Conservation (phyloP, 106 monocot species). For the Cymbidium sinense region DNA sequence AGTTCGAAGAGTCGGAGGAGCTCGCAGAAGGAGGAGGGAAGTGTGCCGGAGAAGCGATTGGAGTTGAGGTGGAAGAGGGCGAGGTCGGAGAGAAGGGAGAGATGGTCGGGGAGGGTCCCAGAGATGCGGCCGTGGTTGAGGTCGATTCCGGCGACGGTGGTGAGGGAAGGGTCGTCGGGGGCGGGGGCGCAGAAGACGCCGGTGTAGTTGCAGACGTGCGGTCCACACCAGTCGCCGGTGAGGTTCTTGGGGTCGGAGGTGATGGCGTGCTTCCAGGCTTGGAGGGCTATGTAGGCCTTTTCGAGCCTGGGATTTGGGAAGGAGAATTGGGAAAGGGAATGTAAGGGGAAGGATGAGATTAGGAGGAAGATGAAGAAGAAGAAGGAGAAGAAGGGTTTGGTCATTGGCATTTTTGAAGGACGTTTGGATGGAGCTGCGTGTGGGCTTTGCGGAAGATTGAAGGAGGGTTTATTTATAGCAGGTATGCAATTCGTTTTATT, state of each 20-base stretch:
- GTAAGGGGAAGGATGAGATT: not conserved
- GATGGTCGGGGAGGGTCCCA: constrained; percentile 31
- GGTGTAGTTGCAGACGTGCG: constrained; percentile 49
- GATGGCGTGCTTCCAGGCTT: constrained; percentile 38
- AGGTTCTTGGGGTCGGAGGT: constrained; percentile 36
- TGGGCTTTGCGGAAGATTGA: not conserved
- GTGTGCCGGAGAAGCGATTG: constrained; percentile 30
- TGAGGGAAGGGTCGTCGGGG: constrained; percentile 28
- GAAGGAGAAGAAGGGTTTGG: not conserved
- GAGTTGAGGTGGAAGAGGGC: constrained; percentile 57
- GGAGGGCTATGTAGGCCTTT: constrained; percentile 43
- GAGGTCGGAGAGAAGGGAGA: constrained; percentile 36
- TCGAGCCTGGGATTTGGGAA: constrained; percentile 29
- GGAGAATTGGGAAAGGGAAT: constrained; percentile 3
- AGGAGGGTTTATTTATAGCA: not conserved
- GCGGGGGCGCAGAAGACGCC: constrained; percentile 45
- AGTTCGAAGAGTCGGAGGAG: constrained; percentile 39
- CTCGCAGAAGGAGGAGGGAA: constrained; percentile 15
- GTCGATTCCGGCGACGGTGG: constrained; percentile 42
- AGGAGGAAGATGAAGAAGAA: not conserved
- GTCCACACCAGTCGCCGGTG: constrained; percentile 44
- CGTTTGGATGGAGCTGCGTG: too few species aligned
- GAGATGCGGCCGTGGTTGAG: constrained; percentile 44
- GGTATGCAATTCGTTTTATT: too few species aligned
- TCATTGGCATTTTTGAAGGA: not conserved